Evolutionary conservation across 2,329 filamentous ascomycete genomes (phyloP), one percentile per base, ranked within the genome.

Genomic region (Monosporascus sp.): DNA sequence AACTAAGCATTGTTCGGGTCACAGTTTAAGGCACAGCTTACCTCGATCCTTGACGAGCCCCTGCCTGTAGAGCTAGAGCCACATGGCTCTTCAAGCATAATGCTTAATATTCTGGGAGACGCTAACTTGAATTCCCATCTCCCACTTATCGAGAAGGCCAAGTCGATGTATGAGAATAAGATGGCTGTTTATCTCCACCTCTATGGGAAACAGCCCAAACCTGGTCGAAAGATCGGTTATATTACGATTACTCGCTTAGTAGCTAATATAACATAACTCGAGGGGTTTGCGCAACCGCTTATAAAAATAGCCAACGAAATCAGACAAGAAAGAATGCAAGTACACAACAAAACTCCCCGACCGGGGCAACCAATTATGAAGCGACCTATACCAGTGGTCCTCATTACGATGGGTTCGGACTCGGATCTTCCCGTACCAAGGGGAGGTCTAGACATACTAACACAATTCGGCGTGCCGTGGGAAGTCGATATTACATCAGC

Each of bases 161-260:
- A 77, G 37, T 64, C 63, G 4, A 68, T 73, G 41, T 78, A 75
- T 53, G 69, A 69, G 36, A 69, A 73, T 7, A 69, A 76, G 37
- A 75, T 77, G 56, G 80, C 78, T 50, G 72, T 80, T 14, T 80
- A 77, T 50, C 79, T 97, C 14, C 93, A 99, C 65, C 83, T 97
- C 46, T 99, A 99, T 73, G 92, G 92, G 64, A 97, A 97, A 73
- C 84, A 83, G 48, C 88, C 91, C 26, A 90, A 91, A 63, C 90
- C 90, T 5, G 88, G 90, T 36, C 86, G 94, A 46, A 99, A 97
- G 72, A 97, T 97, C 75, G 93, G 93, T 11, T 94, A 97, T 70
- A 84, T 97, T 61, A 97, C 92, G 1, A 74, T 95, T 37, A 88
- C 89, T 2, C 6, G 24, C 24, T 26, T 26, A 7, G 7, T 26